A percentile compares a stretch with the other conserved stretches of the same genome.
Conservation (phyloP, 306 rosid genomes). For the Sindora glabra region DNA sequence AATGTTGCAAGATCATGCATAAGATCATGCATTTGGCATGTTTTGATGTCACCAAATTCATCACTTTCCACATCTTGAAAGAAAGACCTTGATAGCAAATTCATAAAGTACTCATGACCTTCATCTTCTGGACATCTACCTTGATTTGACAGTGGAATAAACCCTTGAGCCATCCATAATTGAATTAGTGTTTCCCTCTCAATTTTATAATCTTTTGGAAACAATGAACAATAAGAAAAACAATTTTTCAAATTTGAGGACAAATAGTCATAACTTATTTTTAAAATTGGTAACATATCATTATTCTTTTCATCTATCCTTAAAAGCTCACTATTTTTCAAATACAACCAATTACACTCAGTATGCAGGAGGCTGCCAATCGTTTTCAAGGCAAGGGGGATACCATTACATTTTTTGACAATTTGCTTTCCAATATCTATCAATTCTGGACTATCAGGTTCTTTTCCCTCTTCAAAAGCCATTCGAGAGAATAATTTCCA, state of each 20-base stretch:
- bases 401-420: background rate
- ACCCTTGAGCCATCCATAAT: background rate
- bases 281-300: background rate
- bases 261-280: background rate
- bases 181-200: background rate
- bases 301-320: background rate
- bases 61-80: background rate
- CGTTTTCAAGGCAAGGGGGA: background rate
- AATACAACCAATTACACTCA: background rate
- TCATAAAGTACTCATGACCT: background rate
- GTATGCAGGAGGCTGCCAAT: background rate
- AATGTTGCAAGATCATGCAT: background rate
- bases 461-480: background rate
- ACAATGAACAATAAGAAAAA: background rate
- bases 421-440: background rate
- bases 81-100: background rate
- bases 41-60: background rate
- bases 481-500: background rate
- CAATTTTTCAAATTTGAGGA: background rate
- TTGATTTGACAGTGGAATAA: background rate
- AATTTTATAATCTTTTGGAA: background rate
- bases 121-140: background rate
- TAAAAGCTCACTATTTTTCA: background rate
- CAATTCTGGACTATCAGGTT: background rate
- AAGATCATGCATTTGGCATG: background rate